phyloP scores from a whole-genome alignment of 208 protist genomes.

The Zelonia costaricensis region DNA sequence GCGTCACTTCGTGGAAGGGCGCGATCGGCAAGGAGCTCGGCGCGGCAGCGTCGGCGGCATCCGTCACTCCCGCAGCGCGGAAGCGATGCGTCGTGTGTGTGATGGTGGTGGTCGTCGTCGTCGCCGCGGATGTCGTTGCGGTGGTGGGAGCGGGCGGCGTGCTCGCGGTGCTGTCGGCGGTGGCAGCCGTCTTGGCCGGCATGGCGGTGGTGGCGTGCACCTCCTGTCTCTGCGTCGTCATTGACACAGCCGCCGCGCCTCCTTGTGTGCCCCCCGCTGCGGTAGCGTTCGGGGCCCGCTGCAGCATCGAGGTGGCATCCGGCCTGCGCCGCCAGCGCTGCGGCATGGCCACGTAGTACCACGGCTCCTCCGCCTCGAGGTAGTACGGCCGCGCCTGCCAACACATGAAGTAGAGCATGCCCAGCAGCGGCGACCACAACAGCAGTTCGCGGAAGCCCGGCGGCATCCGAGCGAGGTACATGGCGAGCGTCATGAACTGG shows the following conservation, averaged over 20 bases:
- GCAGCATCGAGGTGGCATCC: constrained; percentile 16
- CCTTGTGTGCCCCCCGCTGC: too few species aligned
- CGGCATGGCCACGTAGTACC: constrained; percentile 18
- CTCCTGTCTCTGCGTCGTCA: too few species aligned
- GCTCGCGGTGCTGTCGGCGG: too few species aligned
- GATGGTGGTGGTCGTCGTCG: not conserved
- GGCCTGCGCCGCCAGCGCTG: constrained; percentile 13
- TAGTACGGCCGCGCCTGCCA: constrained; percentile 58
- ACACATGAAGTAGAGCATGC: constrained; percentile 41
- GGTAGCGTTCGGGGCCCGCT: constrained; percentile 8
- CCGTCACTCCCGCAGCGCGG: constrained; percentile 2
- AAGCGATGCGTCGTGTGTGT: constrained; percentile 5
- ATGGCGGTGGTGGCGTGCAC: too few species aligned
- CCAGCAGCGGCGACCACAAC: constrained; percentile 55
- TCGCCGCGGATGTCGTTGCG: not conserved
- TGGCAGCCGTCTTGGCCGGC: too few species aligned
- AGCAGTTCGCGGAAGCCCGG: constrained; percentile 47
- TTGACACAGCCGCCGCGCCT: too few species aligned
- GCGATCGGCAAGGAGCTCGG: constrained; percentile 26
- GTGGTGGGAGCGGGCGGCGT: too few species aligned
- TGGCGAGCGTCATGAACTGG: constrained; percentile 37
- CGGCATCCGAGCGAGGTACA: constrained; percentile 54
- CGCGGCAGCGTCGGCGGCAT: constrained; percentile 2
- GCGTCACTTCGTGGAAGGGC: constrained; percentile 26
- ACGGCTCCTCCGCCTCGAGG: constrained; percentile 37